A percentile compares a stretch with the other conserved stretches of the same genome.
These are phyloP conservation scores for Colletotrichum cuscutae DNA, from an alignment of 2,329 filamentous ascomycete genomes.

Conservation along the genomic window DNA sequence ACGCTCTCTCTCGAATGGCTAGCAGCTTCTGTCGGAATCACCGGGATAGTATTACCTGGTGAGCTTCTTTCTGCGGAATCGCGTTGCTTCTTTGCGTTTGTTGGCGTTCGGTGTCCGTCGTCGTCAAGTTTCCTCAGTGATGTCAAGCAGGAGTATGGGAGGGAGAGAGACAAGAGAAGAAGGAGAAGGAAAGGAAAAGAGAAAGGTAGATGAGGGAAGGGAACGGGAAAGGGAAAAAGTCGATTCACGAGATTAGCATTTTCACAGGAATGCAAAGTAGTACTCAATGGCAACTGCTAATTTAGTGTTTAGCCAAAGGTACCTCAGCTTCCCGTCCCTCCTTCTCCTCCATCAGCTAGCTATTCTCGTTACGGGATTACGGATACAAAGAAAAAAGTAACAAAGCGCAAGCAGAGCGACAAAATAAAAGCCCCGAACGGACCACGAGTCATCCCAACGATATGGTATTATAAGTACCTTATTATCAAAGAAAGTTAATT, in stretches of 20 bases:
- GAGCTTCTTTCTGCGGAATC: neutral
- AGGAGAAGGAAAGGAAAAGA: neutral
- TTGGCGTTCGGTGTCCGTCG: neutral
- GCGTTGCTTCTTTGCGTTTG: neutral
- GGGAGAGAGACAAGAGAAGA: too few species aligned
- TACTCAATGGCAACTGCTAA: neutral
- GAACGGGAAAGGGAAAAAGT: neutral
- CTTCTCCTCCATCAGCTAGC: neutral
- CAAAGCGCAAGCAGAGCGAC: neutral
- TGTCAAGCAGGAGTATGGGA: neutral
- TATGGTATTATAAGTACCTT: too few species aligned
- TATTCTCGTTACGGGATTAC: neutral
- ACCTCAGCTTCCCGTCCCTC: neutral
- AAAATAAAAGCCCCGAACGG: neutral
- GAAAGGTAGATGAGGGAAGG: neutral
- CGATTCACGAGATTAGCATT: neutral
- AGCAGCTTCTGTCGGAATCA: neutral
- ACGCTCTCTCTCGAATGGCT: neutral
- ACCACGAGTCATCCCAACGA: constrained; percentile 6
- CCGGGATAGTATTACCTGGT: neutral
- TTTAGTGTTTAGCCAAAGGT: neutral
- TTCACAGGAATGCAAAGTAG: neutral
- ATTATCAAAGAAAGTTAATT: too few species aligned
- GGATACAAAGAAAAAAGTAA: neutral
- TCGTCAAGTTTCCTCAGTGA: neutral